Evolutionary conservation across 169 alveolate genomes (phyloP), one percentile per base, ranked within the genome.

Genomic region (Plasmodium inui): DNA sequence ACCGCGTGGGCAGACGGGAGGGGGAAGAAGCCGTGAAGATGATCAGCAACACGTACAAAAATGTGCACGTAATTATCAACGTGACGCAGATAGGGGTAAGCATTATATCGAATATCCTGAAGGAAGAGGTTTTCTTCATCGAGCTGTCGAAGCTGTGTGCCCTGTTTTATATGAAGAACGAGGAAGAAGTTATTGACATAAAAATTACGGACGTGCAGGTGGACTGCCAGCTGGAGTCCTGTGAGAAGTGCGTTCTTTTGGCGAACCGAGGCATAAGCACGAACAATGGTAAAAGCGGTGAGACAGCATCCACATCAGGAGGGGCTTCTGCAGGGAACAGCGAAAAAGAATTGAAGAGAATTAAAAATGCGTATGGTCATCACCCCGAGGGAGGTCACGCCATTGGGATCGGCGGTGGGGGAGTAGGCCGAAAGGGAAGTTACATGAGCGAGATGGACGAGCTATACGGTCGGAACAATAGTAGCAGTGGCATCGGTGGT

Each of bases 111-210:
- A 97, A 96, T 71, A 92, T 93, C 39, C 84, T 96, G 83, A 96
- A 96, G 53, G 98, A 97, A 94, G 98, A 97, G 89, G 95, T 97
- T 12, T 94, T 97, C 86, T 97, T 96, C 92, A 94, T 96, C 32
- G 98, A 97, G 55, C 57, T 97, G 89, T 95, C 97, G 12, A 96
- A 95, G 57, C 85, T 96, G 80, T 94, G 97, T 83, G 92, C 96
- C 28, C 92, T 96, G 26, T 94, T 95, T 72, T 95, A 93, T 86
- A 95, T 94, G 95, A 96, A 96, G 57, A 97, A 96, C 50, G 98
- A 97, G 80, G 92, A 96, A 71, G 98, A 97, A 95, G 93, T 96
- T 32, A 94, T 97, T 44, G 97, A 96, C 50, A 83, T 97, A 5
- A 95, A 96, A 84, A 95, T 97, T 41, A 94, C 96, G 22, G 98